phyloP scores from a whole-genome alignment of 257 asterid genomes.

The Fraxinus excelsior region DNA sequence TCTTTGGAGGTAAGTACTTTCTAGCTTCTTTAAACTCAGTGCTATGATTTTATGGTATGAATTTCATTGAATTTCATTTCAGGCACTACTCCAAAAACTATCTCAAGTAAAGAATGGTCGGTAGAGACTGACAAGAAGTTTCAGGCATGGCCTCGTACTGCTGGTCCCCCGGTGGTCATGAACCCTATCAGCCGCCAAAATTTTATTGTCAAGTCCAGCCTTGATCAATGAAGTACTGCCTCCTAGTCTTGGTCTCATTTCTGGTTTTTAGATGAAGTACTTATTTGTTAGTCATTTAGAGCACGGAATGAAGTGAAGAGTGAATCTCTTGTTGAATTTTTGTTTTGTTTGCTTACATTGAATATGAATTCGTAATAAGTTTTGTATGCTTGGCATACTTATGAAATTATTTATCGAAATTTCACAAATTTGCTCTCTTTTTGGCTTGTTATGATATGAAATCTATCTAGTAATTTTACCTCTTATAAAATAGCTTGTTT shows the following conservation, averaged over 20 bases:
- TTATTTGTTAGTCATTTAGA: conserved; percentile 1
- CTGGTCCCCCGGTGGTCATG: conserved; percentile 97
- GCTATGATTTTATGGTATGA: background rate
- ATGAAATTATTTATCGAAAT: conserved; percentile 6
- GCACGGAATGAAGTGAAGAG: conserved; percentile 4
- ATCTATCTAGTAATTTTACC: no score
- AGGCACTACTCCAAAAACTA: conserved; percentile 76
- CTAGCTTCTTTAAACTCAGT: background rate
- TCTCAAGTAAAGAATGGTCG: conserved; percentile 67
- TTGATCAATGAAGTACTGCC: conserved; percentile 36
- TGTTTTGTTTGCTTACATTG: conserved; percentile 3
- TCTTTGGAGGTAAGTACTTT: conserved; percentile 43
- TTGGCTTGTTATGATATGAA: background rate
- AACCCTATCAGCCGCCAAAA: conserved; percentile 97
- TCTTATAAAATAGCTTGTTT: no score
- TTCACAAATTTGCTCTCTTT: background rate
- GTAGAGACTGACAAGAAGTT: conserved; percentile 85
- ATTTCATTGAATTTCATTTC: conserved; percentile 17
- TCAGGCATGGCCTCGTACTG: conserved; percentile 99
- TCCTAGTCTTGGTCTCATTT: background rate
- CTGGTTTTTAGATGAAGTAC: background rate
- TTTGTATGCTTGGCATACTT: conserved; percentile 26
- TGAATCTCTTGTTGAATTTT: conserved; percentile 14
- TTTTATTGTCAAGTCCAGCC: conserved; percentile 66
- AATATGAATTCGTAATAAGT: conserved; percentile 23